phyloP scores from a whole-genome alignment of 805 yeast genomes.

The Torulaspora indica region DNA sequence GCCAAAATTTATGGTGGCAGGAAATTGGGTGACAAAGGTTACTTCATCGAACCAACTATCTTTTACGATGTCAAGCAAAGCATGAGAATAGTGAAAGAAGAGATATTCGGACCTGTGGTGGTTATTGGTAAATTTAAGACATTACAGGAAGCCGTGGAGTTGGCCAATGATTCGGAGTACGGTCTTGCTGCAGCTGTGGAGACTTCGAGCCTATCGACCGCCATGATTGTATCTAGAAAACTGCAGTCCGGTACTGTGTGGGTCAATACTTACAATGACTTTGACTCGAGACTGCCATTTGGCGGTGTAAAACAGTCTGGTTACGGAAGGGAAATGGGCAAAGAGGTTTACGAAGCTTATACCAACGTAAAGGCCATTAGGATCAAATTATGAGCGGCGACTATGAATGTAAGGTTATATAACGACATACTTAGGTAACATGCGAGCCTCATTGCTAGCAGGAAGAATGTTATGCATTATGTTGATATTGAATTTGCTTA shows the following conservation, averaged over 20 bases:
- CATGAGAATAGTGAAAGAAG: conserved; percentile 63
- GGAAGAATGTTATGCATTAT: too few relatives aligned
- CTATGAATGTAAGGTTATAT: background rate
- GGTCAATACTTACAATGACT: conserved; percentile 77
- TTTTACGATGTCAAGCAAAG: conserved; percentile 62
- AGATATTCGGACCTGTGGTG: conserved; percentile 78
- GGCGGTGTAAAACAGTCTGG: conserved; percentile 81
- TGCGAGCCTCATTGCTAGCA: too few relatives aligned
- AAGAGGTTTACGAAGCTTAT: conserved; percentile 69
- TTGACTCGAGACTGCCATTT: conserved; percentile 70
- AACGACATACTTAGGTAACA: too few relatives aligned
- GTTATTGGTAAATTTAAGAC: conserved; percentile 63
- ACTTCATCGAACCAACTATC: conserved; percentile 67
- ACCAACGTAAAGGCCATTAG: conserved; percentile 74
- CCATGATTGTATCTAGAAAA: conserved; percentile 57
- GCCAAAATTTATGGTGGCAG: conserved; percentile 72
- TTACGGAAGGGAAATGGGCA: conserved; percentile 84
- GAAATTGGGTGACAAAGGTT: conserved; percentile 60
- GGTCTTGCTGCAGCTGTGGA: conserved; percentile 83
- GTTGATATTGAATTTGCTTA: too few relatives aligned
- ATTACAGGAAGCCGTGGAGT: conserved; percentile 58
- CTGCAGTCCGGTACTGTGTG: conserved; percentile 73
- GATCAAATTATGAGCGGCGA: conserved; percentile 37
- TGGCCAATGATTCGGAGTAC: conserved; percentile 67
- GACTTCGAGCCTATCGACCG: conserved; percentile 57